Evolutionary conservation across 1,284 basidiomycete species (phyloP), one percentile per base, ranked within the genome.

Genomic region (Puccinia sorghi): DNA sequence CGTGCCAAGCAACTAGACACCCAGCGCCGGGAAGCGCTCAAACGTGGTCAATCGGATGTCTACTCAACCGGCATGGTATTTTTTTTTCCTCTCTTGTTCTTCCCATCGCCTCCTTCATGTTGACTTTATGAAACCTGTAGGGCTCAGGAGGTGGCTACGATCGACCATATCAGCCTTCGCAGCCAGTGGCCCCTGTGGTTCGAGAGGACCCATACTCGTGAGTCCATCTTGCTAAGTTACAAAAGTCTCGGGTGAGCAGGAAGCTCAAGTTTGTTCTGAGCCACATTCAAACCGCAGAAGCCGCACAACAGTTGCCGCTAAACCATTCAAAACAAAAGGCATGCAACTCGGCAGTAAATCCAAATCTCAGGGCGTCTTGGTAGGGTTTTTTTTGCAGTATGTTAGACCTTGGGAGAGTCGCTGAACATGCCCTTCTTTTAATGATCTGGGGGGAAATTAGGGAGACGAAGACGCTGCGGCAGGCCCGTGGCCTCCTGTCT

Each of bases 1-100:
- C 91, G 96, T 56, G 96, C 97, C 3, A 97, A 97, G 85, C 95
- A 98, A 84, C 90, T 99, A 82, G 97, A 99, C 85, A 93, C 97
- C 90, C 97, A 99, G 85, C 90, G 96, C 57, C 88, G 96, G 64
- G 94, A 97, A 84, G 93, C 94, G 84, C 93, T 95, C 82, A 88
- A 90, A 80, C 89, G 93, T n/a, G 85, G 85, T 22, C 85, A 86
- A 79, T 50, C 71, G 39, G 82, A 84, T 80, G 83, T 83, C 13
- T 84, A 84, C 79, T 80, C 82, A 46, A 72, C 81, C 17, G 67
- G 78, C 64, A 72, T 80, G 79, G 79, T 80, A 72, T 43, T 50
- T 32, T 71, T 70, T 27, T 37, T 74, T 80, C 43, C 41, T 37
- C 43, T 80, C 80, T 71, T 74, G 79, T 0, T 69, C 72, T 15